A percentile compares a stretch with the other conserved stretches of the same genome.
These are phyloP conservation scores for Zoysia pacifica DNA, from an alignment of 176 grass and related monocot genomes.

Conservation along the genomic window DNA sequence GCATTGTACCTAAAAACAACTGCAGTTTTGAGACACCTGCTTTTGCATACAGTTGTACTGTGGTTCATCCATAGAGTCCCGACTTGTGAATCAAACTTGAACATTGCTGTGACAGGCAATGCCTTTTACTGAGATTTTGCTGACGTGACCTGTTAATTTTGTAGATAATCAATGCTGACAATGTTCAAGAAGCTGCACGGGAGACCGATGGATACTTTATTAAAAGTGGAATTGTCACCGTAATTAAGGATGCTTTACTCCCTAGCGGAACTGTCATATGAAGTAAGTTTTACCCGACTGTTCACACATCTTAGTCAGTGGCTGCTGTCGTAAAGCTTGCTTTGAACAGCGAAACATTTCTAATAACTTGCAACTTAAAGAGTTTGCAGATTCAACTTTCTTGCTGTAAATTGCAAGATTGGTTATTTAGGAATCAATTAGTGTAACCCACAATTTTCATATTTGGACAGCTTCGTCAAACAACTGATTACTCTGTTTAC, in stretches of 20 bases:
- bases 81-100: constrained; percentile 4
- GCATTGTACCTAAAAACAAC: too few relatives aligned
- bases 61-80: neutral
- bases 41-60: constrained; percentile 4
- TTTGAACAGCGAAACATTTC: constrained; percentile 4
- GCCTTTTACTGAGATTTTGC: neutral
- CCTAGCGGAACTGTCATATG: constrained; percentile 86
- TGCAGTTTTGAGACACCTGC: too few relatives aligned
- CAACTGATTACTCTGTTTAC: neutral
- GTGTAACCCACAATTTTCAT: neutral
- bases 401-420: constrained; percentile 3
- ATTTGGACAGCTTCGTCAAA: neutral
- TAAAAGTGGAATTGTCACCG: constrained; percentile 90
- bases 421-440: neutral
- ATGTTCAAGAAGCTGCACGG: constrained; percentile 85
- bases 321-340: constrained; percentile 6
- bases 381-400: constrained; percentile 16
- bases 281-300: constrained; percentile 37
- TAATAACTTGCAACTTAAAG: constrained; percentile 7
- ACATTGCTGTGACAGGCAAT: neutral
- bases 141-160: constrained; percentile 19
- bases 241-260: constrained; percentile 91
- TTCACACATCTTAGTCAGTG: neutral
- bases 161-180: constrained; percentile 82
- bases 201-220: constrained; percentile 98